phyloP scores from a whole-genome alignment of 2,329 filamentous ascomycete species.

The Fulvia fulva region DNA sequence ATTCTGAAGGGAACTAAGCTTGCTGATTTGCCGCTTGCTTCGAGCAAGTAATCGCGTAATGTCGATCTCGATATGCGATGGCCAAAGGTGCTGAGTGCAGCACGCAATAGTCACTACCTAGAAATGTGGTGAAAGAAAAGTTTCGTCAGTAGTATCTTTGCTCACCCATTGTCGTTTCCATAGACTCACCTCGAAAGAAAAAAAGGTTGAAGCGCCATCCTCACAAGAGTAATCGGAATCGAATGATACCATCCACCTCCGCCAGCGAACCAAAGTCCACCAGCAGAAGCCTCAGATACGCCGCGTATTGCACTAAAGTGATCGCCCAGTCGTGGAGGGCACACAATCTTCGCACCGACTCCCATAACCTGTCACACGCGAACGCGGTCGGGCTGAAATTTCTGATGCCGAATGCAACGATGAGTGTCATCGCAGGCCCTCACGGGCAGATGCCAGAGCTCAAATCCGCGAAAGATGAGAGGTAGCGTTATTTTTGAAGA shows the following conservation, averaged over 20 bases:
- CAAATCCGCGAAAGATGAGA: constrained; percentile 15
- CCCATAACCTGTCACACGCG: constrained; percentile 62
- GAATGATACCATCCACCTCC: constrained; percentile 62
- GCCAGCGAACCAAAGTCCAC: constrained; percentile 22
- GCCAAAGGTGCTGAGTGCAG: no score
- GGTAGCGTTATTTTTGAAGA: constrained; percentile 59
- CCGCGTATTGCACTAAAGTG: constrained; percentile 97
- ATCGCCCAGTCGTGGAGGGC: constrained; percentile 37
- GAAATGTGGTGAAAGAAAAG: background rate
- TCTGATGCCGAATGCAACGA: constrained; percentile 91
- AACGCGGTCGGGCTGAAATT: constrained; percentile 57
- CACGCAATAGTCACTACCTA: background rate
- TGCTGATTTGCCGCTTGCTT: no score
- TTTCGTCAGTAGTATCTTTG: constrained; percentile 41
- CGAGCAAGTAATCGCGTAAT: no score
- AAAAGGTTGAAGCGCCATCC: constrained; percentile 65
- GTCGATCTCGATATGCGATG: background rate
- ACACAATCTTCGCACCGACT: constrained; percentile 93
- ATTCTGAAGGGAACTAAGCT: no score
- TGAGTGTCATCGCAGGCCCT: constrained; percentile 77
- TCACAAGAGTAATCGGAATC: constrained; percentile 90
- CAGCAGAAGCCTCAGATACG: constrained; percentile 52
- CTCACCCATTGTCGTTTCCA: constrained; percentile 11
- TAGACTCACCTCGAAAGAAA: constrained; percentile 49
- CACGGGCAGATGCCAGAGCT: constrained; percentile 63